These are phyloP conservation scores for Plasmodium knowlesi DNA, from an alignment of 169 alveolate species.

Conservation along the genomic window DNA sequence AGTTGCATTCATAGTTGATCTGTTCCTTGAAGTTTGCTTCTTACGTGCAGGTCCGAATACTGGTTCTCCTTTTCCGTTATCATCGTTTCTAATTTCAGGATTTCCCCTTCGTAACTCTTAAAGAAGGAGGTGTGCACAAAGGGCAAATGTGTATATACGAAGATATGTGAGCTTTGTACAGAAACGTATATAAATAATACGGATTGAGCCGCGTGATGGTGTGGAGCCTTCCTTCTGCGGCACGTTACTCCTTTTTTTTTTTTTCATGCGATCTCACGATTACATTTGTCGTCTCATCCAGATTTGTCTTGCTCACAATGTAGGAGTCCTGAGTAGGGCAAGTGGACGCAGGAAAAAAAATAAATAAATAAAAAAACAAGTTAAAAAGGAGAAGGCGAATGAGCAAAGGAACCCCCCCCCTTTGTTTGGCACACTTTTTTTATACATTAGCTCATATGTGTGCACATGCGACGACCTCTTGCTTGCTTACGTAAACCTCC, in stretches of 20 bases:
- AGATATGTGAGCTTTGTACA: background rate
- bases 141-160: background rate
- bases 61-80: slow-evolving; percentile 46
- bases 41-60: slow-evolving; percentile 15
- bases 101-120: slow-evolving; percentile 44
- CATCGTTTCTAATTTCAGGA: slow-evolving; percentile 15
- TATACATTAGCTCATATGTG: background rate
- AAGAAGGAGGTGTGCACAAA: background rate
- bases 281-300: slow-evolving; percentile 58
- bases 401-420: background rate
- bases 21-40: background rate
- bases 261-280: background rate
- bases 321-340: slow-evolving; percentile 25
- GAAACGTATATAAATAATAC: background rate
- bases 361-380: background rate
- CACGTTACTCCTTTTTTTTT: background rate
- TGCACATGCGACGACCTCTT: background rate
- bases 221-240: too few species aligned
- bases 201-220: background rate
- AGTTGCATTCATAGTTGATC: background rate
- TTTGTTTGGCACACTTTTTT: background rate
- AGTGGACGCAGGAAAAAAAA: background rate
- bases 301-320: slow-evolving; percentile 30
- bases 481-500: slow-evolving; percentile 38
- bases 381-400: background rate